These are phyloP conservation scores for Phytophthora cactorum DNA, from an alignment of 352 stramenopile genomes.

Conservation along the genomic window DNA sequence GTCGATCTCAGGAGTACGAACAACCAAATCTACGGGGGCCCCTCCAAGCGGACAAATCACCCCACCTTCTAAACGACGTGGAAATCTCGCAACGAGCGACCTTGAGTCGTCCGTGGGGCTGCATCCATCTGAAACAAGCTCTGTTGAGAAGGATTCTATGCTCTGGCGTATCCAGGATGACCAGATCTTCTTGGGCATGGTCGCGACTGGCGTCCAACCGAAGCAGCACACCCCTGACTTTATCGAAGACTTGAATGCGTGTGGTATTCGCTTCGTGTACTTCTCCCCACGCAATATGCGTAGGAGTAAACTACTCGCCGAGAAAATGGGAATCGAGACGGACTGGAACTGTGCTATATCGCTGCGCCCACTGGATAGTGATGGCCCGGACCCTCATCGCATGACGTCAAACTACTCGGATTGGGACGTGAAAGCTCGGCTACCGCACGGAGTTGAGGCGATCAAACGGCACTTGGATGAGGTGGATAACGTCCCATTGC, in stretches of 20 bases:
- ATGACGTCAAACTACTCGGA: slow-evolving; percentile 98
- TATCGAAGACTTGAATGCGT: slow-evolving; percentile 95
- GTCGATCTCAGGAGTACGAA: slow-evolving; percentile 7
- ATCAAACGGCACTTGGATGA: slow-evolving; percentile 97
- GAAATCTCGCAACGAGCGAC: slow-evolving; percentile 47
- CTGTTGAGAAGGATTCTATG: slow-evolving; percentile 61
- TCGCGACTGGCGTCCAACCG: slow-evolving; percentile 94
- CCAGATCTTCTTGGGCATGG: slow-evolving; percentile 98
- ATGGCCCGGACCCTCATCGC: slow-evolving; percentile 92
- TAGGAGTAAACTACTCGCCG: slow-evolving; percentile 95
- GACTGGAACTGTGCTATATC: slow-evolving; percentile 99
- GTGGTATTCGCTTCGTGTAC: slow-evolving; percentile 98
- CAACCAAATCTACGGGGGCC: slow-evolving; percentile 32
- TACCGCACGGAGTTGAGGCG: slow-evolving; percentile 96
- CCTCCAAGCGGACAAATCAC: slow-evolving; percentile 35
- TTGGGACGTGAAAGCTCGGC: slow-evolving; percentile 95
- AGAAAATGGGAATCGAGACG: slow-evolving; percentile 99
- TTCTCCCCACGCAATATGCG: slow-evolving; percentile 99
- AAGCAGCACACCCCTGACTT: slow-evolving; percentile 95
- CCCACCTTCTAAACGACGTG: slow-evolving; percentile 30
- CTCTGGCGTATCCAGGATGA: slow-evolving; percentile 92
- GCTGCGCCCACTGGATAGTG: slow-evolving; percentile 91
- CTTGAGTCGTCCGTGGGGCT: slow-evolving; percentile 58
- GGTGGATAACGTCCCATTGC: slow-evolving; percentile 98
- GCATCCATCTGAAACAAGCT: slow-evolving; percentile 58